Evolutionary conservation across 441 rosid genomes (phyloP).

Genomic region (Macaranga tanarius): DNA sequence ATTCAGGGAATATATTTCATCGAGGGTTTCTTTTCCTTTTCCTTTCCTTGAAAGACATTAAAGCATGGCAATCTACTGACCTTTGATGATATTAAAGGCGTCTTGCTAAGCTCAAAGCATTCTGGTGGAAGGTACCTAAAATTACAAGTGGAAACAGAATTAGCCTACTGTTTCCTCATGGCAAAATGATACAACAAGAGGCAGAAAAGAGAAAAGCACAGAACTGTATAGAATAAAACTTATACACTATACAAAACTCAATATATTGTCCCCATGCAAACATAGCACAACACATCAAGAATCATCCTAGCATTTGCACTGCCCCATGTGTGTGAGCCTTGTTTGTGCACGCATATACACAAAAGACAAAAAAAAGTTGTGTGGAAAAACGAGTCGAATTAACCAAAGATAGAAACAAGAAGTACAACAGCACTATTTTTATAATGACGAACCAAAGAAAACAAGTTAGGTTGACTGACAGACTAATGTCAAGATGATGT

Average conservation of each 20-base stretch:
- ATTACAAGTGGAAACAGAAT: constrained; percentile 10
- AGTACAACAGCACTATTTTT: background rate
- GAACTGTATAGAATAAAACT: background rate
- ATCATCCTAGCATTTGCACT: background rate
- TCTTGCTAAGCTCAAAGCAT: constrained; percentile 92
- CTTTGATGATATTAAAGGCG: constrained; percentile 95
- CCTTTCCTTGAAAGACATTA: too few relatives aligned
- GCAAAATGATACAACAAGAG: background rate
- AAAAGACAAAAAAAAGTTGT: background rate
- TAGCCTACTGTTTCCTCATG: background rate
- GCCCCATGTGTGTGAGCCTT: background rate
- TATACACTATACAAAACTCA: too few relatives aligned
- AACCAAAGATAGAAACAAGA: background rate
- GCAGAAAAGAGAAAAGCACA: background rate
- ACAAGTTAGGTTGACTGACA: background rate
- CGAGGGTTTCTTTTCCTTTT: background rate
- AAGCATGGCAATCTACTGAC: constrained; percentile 37
- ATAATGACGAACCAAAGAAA: background rate
- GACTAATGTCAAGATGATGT: background rate
- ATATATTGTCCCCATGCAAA: background rate
- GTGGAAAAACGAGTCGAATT: background rate
- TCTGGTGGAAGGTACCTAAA: constrained; percentile 97
- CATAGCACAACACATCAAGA: background rate
- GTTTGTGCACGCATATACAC: background rate
- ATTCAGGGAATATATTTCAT: background rate